A percentile compares a stretch with the other conserved stretches of the same genome.
phyloP scores from a whole-genome alignment of 75 land plant genomes.

The Cupressus sempervirens region DNA sequence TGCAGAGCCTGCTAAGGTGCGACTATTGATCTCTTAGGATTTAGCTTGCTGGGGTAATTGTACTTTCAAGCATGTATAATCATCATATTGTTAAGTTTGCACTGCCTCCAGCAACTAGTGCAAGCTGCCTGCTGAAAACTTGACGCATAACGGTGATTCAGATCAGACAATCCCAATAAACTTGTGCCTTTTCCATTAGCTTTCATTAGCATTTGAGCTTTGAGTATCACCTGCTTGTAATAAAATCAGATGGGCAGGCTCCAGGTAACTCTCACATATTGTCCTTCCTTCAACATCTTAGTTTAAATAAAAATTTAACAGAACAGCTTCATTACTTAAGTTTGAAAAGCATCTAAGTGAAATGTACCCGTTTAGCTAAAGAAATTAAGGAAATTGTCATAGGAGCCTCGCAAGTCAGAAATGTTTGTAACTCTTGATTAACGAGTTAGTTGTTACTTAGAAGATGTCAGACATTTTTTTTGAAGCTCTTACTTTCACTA shows the following conservation, averaged over 20 bases:
- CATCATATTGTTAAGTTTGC: not conserved
- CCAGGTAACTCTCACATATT: not conserved
- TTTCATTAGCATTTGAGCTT: not conserved
- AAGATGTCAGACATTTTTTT: too few relatives aligned
- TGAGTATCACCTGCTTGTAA: not conserved
- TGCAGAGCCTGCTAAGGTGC: not conserved
- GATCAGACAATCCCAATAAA: not conserved
- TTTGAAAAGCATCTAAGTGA: not conserved
- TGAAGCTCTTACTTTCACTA: not conserved
- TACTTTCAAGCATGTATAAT: not conserved
- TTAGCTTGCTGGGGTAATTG: not conserved
- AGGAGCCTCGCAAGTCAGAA: not conserved
- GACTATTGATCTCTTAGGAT: not conserved
- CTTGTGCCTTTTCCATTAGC: not conserved
- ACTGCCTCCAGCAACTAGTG: not conserved
- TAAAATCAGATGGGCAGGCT: not conserved
- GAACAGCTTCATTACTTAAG: not conserved
- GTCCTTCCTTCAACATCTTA: not conserved
- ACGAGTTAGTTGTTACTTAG: not conserved
- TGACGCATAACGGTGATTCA: not conserved
- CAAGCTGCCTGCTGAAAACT: not conserved
- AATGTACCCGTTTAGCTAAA: not conserved
- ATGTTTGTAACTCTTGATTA: not conserved
- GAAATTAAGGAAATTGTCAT: not conserved
- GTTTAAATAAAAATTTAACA: not conserved